Conservation (phyloP, 106 monocot genomes). For the Allium fistulosum region DNA sequence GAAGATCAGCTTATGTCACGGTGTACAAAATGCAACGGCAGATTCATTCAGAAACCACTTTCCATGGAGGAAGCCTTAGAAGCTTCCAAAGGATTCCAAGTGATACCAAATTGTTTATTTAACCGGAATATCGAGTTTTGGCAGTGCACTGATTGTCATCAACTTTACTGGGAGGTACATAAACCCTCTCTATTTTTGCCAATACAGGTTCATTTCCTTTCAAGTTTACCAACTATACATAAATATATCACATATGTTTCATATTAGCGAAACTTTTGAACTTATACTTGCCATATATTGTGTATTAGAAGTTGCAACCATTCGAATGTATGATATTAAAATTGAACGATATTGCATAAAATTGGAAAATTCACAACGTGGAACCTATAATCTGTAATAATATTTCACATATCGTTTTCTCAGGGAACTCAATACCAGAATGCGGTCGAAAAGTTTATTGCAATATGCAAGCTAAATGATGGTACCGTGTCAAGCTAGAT, state of each 20-base stretch:
- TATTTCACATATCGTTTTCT: neutral
- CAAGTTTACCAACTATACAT: neutral
- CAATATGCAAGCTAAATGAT: constrained; percentile 88
- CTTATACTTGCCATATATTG: neutral
- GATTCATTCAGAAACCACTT: constrained; percentile 85
- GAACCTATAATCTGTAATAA: neutral
- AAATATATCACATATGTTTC: too few relatives aligned
- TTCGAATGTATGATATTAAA: neutral
- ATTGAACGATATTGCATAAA: neutral
- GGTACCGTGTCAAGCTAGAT: constrained; percentile 3
- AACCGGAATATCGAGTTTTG: constrained; percentile 81
- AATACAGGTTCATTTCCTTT: neutral
- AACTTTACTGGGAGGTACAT: constrained; percentile 96
- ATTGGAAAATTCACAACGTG: neutral
- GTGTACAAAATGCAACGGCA: constrained; percentile 96
- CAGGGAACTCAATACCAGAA: constrained; percentile 97
- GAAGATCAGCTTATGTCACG: constrained; percentile 94
- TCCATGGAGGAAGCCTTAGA: constrained; percentile 78
- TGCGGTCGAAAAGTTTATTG: constrained; percentile 77
- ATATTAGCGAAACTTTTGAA: neutral
- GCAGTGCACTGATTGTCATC: constrained; percentile 85
- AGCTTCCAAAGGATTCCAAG: constrained; percentile 86
- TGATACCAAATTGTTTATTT: constrained; percentile 80
- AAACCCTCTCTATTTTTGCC: constrained; percentile 9
- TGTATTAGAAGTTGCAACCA: neutral